These are phyloP conservation scores for Lachnellula cervina DNA, from an alignment of 2,329 filamentous ascomycete species.

Conservation along the genomic window DNA sequence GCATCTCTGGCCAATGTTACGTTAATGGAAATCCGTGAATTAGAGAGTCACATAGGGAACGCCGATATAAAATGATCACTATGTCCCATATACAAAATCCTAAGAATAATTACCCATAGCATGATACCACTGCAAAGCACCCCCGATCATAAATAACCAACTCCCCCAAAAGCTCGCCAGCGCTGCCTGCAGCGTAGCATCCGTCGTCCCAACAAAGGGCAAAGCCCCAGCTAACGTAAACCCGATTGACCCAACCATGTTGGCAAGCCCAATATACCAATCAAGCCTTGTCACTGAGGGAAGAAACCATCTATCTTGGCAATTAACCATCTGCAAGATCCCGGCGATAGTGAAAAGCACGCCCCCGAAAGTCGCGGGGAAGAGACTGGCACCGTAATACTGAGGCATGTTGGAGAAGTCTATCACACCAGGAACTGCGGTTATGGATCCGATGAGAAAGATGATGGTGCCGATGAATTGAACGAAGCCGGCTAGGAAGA, in stretches of 20 bases:
- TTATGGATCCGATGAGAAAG: constrained; percentile 20
- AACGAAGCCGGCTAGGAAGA: constrained; percentile 11
- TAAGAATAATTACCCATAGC: constrained; percentile 16
- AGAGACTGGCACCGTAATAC: constrained; percentile 12
- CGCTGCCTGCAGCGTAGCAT: constrained; percentile 6
- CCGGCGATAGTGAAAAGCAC: constrained; percentile 16
- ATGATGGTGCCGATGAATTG: constrained; percentile 19
- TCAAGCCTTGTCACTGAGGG: constrained; percentile 6
- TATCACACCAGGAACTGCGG: constrained; percentile 15
- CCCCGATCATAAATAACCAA: constrained; percentile 19
- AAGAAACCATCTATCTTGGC: constrained; percentile 16
- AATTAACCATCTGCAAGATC: constrained; percentile 8
- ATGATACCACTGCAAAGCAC: constrained; percentile 21
- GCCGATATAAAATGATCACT: too few species aligned
- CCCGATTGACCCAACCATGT: constrained; percentile 16
- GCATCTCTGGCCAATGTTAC: too few species aligned
- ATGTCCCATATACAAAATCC: background rate
- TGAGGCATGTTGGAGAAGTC: constrained; percentile 9
- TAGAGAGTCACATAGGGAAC: too few species aligned
- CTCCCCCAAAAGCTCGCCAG: constrained; percentile 21
- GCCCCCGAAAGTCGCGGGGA: constrained; percentile 20
- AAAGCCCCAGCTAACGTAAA: constrained; percentile 19
- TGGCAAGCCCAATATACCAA: constrained; percentile 19
- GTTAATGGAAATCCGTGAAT: too few species aligned
- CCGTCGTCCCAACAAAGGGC: constrained; percentile 9